Evolutionary conservation across 208 protist species (phyloP).

Genomic region (Acanthamoeba divionensis): DNA sequence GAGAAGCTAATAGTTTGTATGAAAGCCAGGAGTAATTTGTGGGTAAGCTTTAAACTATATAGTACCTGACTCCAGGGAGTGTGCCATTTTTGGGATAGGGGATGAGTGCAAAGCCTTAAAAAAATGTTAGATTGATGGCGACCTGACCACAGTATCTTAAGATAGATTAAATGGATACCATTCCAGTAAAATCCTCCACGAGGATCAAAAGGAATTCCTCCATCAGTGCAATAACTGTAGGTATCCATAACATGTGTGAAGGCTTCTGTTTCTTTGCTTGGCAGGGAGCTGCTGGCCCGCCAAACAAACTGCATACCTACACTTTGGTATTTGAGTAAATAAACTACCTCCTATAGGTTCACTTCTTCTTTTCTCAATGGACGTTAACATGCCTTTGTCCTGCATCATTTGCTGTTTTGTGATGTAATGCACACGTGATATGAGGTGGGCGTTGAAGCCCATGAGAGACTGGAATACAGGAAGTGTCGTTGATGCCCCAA

Average conservation of each 20-base stretch:
- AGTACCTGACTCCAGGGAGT: background rate
- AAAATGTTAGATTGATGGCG: background rate
- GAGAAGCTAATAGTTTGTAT: background rate
- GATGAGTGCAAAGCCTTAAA: background rate
- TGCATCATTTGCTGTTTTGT: background rate
- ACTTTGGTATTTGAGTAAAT: background rate
- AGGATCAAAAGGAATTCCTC: background rate
- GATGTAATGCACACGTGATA: background rate
- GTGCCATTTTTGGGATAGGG: background rate
- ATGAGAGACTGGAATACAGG: background rate
- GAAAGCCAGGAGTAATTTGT: background rate
- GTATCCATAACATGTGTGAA: slow-evolving; percentile 40
- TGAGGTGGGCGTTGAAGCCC: slow-evolving; percentile 39
- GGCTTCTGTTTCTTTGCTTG: background rate
- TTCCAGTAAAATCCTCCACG: background rate
- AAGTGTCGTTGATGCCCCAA: slow-evolving; percentile 1
- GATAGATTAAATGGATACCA: background rate
- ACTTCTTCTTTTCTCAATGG: background rate
- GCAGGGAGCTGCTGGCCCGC: background rate
- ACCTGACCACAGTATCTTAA: background rate
- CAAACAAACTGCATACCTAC: background rate
- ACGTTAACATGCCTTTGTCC: background rate
- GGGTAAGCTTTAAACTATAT: background rate
- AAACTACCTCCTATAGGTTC: background rate
- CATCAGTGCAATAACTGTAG: background rate